phyloP scores from a whole-genome alignment of 2,329 filamentous ascomycete genomes.

The Ustulina deusta region DNA sequence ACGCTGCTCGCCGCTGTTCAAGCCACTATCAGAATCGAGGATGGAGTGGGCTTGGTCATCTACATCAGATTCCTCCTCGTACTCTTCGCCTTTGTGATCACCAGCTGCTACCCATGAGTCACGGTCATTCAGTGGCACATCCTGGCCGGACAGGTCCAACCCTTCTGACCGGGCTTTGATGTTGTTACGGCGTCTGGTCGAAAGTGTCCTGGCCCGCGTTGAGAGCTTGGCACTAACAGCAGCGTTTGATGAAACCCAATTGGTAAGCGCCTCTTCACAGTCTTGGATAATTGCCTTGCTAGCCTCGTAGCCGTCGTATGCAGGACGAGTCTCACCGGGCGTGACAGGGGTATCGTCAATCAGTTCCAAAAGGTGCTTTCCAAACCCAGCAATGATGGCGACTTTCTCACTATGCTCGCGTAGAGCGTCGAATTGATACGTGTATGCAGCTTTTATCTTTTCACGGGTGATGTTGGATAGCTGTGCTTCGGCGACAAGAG shows the following conservation, averaged over 20 bases:
- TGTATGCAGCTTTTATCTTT: slow-evolving; percentile 98
- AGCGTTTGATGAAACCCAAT: slow-evolving; percentile 94
- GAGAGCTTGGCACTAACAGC: slow-evolving; percentile 89
- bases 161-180: slow-evolving; percentile 75
- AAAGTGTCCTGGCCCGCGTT: slow-evolving; percentile 86
- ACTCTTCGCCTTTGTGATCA: slow-evolving; percentile 67
- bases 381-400: slow-evolving; percentile 96
- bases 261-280: slow-evolving; percentile 95
- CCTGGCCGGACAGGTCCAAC: slow-evolving; percentile 85
- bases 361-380: slow-evolving; percentile 97
- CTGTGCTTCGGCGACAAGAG: slow-evolving; percentile 97
- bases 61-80: slow-evolving; percentile 74
- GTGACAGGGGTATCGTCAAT: slow-evolving; percentile 98
- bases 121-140: slow-evolving; percentile 79
- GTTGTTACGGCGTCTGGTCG: slow-evolving; percentile 82
- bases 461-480: slow-evolving; percentile 99
- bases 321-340: slow-evolving; percentile 92
- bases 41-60: slow-evolving; percentile 69
- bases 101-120: slow-evolving; percentile 87
- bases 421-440: slow-evolving; percentile 97
- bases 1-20: slow-evolving; percentile 65
- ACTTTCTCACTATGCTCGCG: slow-evolving; percentile 98
- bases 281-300: slow-evolving; percentile 99
- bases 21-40: slow-evolving; percentile 63
- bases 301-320: slow-evolving; percentile 97